Evolutionary conservation across 2,329 filamentous ascomycete species (phyloP), one percentile per base, ranked within the genome.

Genomic region (Fusarium brevicatenulatum): DNA sequence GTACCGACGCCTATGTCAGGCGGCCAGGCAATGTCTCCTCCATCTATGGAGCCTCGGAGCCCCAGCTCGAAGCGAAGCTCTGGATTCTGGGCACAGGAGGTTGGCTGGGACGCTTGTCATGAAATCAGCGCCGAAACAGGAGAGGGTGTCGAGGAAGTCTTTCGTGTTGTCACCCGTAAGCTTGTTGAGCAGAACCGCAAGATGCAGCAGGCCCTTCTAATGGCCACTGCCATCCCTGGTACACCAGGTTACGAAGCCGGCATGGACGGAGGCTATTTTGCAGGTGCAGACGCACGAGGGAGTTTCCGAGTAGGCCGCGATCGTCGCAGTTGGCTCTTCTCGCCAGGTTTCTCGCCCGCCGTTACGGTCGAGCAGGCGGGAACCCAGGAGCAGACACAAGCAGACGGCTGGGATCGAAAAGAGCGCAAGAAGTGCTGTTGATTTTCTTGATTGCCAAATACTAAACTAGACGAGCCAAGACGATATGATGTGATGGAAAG

Each of bases 101-200:
- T 95, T 10, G 95, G 95, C 58, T 98, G 95, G 95, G 95, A 98
- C 78, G 97, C 95, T 71, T 98, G 95, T 81, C 96, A 98, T 82
- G 96, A 99, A 84, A 95, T 99, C 79, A 95, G 92, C 76, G 95
- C 95, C 53, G 95, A 97, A 85, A 95, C 92, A 78, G 95, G 95
- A 63, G 95, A 98, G 85, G 95, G 95, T 23, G 95, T 99, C 23
- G 96, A 98, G 77, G 96, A 98, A 82, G 95, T 99, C 0, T 98
- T 98, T 78, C 89, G 95, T 25, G 89, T 90, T 46, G 88, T 91
- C 19, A 87, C 88, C 40, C 83, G 89, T 67, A 91, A 91, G 80
- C 86, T 91, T 63, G 89, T 90, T 74, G 89, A 90, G 81, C 88
- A 90, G 83, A 90, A 90, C 79, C 86, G 88, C 75, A 89, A 88